phyloP scores from a whole-genome alignment of 352 stramenopile genomes.

The Phytophthora pini region DNA sequence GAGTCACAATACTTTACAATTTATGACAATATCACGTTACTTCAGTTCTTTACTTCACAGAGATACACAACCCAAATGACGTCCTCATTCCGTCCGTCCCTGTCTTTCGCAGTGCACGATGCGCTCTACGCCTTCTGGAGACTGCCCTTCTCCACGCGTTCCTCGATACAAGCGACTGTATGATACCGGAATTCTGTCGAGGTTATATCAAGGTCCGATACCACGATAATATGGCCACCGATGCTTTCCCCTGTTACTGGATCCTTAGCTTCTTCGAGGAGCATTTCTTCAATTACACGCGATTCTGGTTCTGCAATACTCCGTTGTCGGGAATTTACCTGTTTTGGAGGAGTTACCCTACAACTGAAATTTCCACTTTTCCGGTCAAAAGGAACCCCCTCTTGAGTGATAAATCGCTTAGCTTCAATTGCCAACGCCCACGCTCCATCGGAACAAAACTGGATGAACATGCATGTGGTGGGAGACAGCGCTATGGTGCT shows the following conservation, averaged over 20 bases:
- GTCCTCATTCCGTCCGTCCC: slow-evolving; percentile 38
- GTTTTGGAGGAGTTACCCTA: slow-evolving; percentile 10
- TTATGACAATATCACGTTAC: not conserved
- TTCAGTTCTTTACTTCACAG: slow-evolving; percentile 10
- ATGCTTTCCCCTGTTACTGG: slow-evolving; percentile 32
- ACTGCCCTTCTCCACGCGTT: slow-evolving; percentile 22
- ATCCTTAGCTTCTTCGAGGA: slow-evolving; percentile 45
- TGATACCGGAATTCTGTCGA: slow-evolving; percentile 40
- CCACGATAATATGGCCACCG: slow-evolving; percentile 66
- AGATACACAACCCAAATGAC: not conserved
- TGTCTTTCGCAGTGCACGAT: slow-evolving; percentile 53
- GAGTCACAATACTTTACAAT: too few species aligned
- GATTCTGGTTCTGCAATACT: slow-evolving; percentile 13
- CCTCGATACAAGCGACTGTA: slow-evolving; percentile 11
- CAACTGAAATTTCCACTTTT: slow-evolving; percentile 5
- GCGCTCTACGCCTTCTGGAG: slow-evolving; percentile 63
- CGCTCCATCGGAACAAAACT: slow-evolving; percentile 19
- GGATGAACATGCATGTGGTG: too few species aligned
- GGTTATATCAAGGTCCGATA: slow-evolving; percentile 55
- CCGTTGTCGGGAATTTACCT: not conserved
- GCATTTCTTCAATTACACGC: slow-evolving; percentile 31
- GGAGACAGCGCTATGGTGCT: too few species aligned
- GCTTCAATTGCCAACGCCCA: slow-evolving; percentile 51
- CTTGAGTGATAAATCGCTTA: slow-evolving; percentile 32
- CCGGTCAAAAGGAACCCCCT: not conserved